Evolutionary conservation across 306 rosid species (phyloP), one percentile per base, ranked within the genome.

Genomic region (Malus orientalis): DNA sequence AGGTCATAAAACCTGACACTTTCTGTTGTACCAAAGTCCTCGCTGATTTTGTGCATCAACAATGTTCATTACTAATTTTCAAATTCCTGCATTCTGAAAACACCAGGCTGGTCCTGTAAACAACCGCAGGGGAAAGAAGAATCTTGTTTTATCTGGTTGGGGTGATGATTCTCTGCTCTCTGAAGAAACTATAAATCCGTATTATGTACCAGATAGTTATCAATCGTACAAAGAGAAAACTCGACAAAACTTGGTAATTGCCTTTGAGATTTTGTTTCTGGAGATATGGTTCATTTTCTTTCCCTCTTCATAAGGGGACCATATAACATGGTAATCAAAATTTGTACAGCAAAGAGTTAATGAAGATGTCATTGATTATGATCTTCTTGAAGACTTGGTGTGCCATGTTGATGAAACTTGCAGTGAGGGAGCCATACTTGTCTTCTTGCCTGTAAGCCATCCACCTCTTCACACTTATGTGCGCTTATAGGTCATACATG

Each of bases 341-440:
- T 62, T 69, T 27, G 20, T 57, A 30, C 89, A 93, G 97, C 91
- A 87, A 91, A 88, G 86, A 87, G 80, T 91, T 75, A 90, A 90
- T 55, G 98, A 94, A 88, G 91, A 94, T 81, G 89, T 90, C 58
- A 94, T 91, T 88, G 98, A 94, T 81, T 94, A 91, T 59, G 96
- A 94, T 86, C 93, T 94, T 79, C 89, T 94, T 58, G 98, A 94
- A 79, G 96, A 94, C 86, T 84, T 94, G 73, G 85, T 94, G 76
- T 86, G 96, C 78, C 88, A 85, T 82, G 83, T 91, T 76, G 96
- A 94, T 80, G 92, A 90, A 84, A 86, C 87, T 76, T 90, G 89
- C 11, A 80, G 67, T 70, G 91, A 87, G 84, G 98, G 97, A 62
- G 88, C 96, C 78, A 84, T 94, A 84, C 98, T 94, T 83, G 95